A percentile compares a stretch with the other conserved stretches of the same genome.
These are phyloP conservation scores for Besnoitia besnoiti DNA, from an alignment of 169 alveolate genomes.

Conservation along the genomic window DNA sequence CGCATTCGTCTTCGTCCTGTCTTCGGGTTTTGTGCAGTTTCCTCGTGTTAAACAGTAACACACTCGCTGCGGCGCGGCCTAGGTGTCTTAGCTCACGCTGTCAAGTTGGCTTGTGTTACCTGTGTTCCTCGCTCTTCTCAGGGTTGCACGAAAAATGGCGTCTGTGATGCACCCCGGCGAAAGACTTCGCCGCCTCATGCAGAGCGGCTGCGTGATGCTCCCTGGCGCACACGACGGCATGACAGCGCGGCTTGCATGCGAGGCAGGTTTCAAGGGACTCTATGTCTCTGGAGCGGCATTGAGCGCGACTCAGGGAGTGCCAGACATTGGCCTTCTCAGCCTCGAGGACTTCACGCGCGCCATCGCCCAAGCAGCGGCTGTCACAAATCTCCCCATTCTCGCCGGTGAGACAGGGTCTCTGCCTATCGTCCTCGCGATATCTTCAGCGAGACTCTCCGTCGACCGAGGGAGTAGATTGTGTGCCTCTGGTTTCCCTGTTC, in stretches of 20 bases:
- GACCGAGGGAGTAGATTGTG: too few relatives aligned
- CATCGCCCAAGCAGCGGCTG: slow-evolving; percentile 56
- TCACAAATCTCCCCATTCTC: slow-evolving; percentile 53
- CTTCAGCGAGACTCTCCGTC: too few relatives aligned
- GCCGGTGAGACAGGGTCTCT: too few relatives aligned
- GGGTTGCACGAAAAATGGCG: background rate
- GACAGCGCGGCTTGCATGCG: slow-evolving; percentile 72
- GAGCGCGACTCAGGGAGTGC: slow-evolving; percentile 84
- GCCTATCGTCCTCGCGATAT: background rate
- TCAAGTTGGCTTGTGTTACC: too few relatives aligned
- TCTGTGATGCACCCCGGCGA: slow-evolving; percentile 52
- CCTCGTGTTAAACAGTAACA: too few relatives aligned
- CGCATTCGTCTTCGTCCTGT: too few relatives aligned
- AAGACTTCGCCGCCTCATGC: slow-evolving; percentile 74
- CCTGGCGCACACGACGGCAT: slow-evolving; percentile 90
- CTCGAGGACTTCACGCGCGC: slow-evolving; percentile 50
- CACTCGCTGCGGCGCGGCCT: too few relatives aligned
- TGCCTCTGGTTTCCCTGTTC: too few relatives aligned
- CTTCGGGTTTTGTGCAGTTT: too few relatives aligned
- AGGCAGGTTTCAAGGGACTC: slow-evolving; percentile 80
- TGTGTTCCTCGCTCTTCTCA: too few relatives aligned
- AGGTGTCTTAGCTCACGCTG: too few relatives aligned
- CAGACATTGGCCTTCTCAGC: slow-evolving; percentile 82
- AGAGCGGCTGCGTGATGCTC: slow-evolving; percentile 74
- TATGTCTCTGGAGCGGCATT: slow-evolving; percentile 89